Conservation (phyloP, 2,329 filamentous ascomycete genomes). For the Microdochium bolleyi region DNA sequence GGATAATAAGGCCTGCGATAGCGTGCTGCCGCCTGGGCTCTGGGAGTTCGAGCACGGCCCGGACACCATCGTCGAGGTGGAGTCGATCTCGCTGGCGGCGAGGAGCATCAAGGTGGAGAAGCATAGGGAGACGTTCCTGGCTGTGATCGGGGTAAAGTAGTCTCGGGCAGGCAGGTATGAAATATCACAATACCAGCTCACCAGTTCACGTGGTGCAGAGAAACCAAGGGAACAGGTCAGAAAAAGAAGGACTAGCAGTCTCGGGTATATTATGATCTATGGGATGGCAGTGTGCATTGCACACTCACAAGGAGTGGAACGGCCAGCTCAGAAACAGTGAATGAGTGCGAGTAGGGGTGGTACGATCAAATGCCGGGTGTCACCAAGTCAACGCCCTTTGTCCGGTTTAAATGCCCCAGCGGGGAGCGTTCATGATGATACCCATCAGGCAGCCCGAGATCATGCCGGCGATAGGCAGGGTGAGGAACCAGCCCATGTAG, state of each 20-base stretch:
- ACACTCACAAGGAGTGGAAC: neutral
- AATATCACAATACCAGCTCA: neutral
- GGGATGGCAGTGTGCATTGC: neutral
- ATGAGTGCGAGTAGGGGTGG: neutral
- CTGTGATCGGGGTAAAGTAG: constrained; percentile 10
- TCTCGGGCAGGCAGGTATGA: neutral
- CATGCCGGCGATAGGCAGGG: constrained; percentile 47
- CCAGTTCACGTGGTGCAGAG: neutral
- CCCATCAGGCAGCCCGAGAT: constrained; percentile 54
- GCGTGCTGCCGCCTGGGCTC: neutral
- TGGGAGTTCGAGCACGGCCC: constrained; percentile 10
- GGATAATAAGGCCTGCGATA: neutral
- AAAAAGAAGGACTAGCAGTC: neutral
- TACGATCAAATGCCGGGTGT: too few relatives aligned
- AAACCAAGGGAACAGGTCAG: neutral
- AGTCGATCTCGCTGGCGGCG: constrained; percentile 9
- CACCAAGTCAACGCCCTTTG: too few relatives aligned
- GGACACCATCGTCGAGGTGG: constrained; percentile 8
- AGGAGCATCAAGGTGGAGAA: constrained; percentile 6
- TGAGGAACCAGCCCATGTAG: constrained; percentile 53
- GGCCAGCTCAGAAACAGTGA: neutral
- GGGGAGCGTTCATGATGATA: constrained; percentile 53
- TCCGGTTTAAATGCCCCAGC: constrained; percentile 23
- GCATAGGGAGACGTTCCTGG: constrained; percentile 9
- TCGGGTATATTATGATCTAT: neutral